Evolutionary conservation across 2,329 filamentous ascomycete species (phyloP), one percentile per base, ranked within the genome.

Genomic region (Fusarium beomiforme): DNA sequence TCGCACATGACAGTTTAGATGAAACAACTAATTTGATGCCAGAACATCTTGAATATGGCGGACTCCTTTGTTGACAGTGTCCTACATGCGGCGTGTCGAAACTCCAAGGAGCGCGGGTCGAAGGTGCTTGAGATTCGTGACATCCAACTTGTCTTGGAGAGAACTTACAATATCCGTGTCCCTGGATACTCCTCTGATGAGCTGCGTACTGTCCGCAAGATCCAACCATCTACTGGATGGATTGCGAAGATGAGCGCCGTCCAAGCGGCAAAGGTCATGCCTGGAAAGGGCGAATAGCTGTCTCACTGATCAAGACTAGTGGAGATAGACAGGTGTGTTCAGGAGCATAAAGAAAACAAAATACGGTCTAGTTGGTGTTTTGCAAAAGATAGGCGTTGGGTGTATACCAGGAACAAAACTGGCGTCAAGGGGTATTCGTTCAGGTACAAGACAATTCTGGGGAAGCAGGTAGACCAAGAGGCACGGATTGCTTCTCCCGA

Each of bases 221-320:
- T 97, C 57, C 92, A 96, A 79, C 96, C 96, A 4, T 91, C 94
- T 23, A 85, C 92, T 19, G 93, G 90, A 24, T 99, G 96, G 94
- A 95, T 96, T 69, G 92, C 93, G 73, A 99, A 99, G 86, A 97
- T 99, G 92, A 95, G 94, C 77, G 95, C 96, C 26, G 92, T 99
- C 19, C 94, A 97, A 82, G 95, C 95, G 3, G 94, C 94, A 49
- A 98, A 98, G 85, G 94, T 91, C 47, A 91, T 88, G 82, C 85
- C 89, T 8, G 87, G 88, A 26, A 89, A 88, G 79, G 84, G 85
- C 51, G 87, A 89, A 76, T 84, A 83, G 74, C 29, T 14, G 19
- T 16, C 23, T 29, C 4, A 41, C 17, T 8, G 6, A 29, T 29
- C 5, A n/a, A 37, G 26, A 59, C 17, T 10, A 23, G 26, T n/a